Percentiles rank a stretch among this genome's conserved stretches.
phyloP scores from a whole-genome alignment of 805 yeast species.

The Candida patagonica region DNA sequence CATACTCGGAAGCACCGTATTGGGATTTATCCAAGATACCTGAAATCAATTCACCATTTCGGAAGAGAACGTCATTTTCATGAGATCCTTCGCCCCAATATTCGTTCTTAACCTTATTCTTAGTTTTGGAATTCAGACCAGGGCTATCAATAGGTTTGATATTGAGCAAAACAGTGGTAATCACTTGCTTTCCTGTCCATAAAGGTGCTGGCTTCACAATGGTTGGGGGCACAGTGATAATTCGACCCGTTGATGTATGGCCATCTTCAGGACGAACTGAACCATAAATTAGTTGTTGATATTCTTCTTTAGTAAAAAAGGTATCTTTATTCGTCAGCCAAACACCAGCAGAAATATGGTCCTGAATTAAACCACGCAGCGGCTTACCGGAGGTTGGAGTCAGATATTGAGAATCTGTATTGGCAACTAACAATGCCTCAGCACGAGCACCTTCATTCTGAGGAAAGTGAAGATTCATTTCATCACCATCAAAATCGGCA shows the following conservation, averaged over 20 bases:
- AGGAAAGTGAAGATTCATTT: slow-evolving; percentile 99
- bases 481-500: slow-evolving; percentile 99
- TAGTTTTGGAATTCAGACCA: slow-evolving; percentile 76
- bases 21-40: slow-evolving; percentile 97
- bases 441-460: slow-evolving; percentile 96
- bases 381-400: slow-evolving; percentile 99
- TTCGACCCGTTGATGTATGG: slow-evolving; percentile 52
- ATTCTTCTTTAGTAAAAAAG: slow-evolving; percentile 81
- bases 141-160: slow-evolving; percentile 83
- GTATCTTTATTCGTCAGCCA: slow-evolving; percentile 94
- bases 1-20: slow-evolving; percentile 96
- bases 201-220: slow-evolving; percentile 75
- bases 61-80: slow-evolving; percentile 81
- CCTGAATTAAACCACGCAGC: slow-evolving; percentile 97
- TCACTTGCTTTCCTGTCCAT: slow-evolving; percentile 98
- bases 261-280: slow-evolving; percentile 97
- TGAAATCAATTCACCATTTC: slow-evolving; percentile 75
- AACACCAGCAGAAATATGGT: slow-evolving; percentile 97
- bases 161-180: slow-evolving; percentile 82
- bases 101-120: slow-evolving; percentile 85
- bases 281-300: slow-evolving; percentile 89
- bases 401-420: slow-evolving; percentile 93
- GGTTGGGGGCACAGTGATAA: slow-evolving; percentile 84
- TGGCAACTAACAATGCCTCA: slow-evolving; percentile 89
- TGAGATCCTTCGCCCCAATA: slow-evolving; percentile 84